A percentile compares a stretch with the other conserved stretches of the same genome.
Conservation (phyloP, 208 protist species). For the Wallacemonas rigidus region DNA sequence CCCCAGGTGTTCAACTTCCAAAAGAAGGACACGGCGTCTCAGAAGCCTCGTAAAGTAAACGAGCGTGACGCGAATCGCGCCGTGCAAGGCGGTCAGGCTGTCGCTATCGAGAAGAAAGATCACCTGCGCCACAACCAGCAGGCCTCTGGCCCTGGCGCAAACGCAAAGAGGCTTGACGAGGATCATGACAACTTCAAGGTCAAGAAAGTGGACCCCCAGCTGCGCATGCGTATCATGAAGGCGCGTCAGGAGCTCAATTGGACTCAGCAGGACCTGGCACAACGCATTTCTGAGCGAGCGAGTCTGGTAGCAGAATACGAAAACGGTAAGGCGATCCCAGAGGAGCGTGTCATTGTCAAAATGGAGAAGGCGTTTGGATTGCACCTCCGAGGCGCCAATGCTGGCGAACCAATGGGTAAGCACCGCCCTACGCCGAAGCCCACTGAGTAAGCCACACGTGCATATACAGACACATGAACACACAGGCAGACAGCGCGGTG, state of each 20-base stretch:
- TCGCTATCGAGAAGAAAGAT: slow-evolving; percentile 72
- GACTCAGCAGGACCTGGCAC: slow-evolving; percentile 88
- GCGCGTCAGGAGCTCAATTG: slow-evolving; percentile 83
- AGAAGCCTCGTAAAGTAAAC: slow-evolving; percentile 51
- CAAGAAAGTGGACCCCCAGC: slow-evolving; percentile 79
- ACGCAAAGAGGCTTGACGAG: slow-evolving; percentile 90
- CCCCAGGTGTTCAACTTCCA: slow-evolving; percentile 88
- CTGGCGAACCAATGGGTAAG: slow-evolving; percentile 76
- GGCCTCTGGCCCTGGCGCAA: slow-evolving; percentile 53
- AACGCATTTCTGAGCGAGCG: slow-evolving; percentile 81
- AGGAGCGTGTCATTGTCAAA: slow-evolving; percentile 91
- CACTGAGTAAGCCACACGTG: slow-evolving; percentile 33
- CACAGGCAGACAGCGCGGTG: background rate
- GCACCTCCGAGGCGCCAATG: slow-evolving; percentile 91
- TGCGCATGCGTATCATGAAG: slow-evolving; percentile 81
- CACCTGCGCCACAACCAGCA: slow-evolving; percentile 77
- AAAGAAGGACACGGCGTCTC: slow-evolving; percentile 26
- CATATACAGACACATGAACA: background rate
- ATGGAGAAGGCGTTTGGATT: slow-evolving; percentile 94
- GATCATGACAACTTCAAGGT: slow-evolving; percentile 84
- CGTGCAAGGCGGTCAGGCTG: slow-evolving; percentile 63
- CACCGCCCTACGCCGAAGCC: slow-evolving; percentile 59
- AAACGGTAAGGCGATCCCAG: slow-evolving; percentile 91
- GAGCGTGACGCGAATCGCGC: slow-evolving; percentile 79
- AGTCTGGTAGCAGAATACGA: slow-evolving; percentile 93